A percentile compares a stretch with the other conserved stretches of the same genome.
Evolutionary conservation across 768 basidiomycete genomes (phyloP).

Genomic region (Termitomyces sp.): DNA sequence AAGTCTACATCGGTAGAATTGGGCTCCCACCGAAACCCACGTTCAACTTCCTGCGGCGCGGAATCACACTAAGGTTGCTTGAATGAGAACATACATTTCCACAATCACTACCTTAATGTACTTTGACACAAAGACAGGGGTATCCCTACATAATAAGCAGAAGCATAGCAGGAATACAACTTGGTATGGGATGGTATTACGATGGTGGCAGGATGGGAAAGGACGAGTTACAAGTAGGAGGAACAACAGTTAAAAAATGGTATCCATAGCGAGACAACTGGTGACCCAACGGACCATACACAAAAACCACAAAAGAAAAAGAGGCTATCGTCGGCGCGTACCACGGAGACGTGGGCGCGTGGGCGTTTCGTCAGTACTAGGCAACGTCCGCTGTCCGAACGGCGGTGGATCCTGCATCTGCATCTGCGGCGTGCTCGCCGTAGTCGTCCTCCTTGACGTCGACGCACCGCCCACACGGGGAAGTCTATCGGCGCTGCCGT

Average conservation of each 20-base stretch:
- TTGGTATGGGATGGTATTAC: not conserved
- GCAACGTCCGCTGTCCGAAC: constrained; percentile 27
- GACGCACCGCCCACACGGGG: not conserved
- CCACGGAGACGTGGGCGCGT: constrained; percentile 53
- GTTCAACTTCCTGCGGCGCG: not conserved
- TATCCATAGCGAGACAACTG: not conserved
- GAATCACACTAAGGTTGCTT: not conserved
- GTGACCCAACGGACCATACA: not conserved
- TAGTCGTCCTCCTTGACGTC: constrained; percentile 13
- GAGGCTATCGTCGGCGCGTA: constrained; percentile 34
- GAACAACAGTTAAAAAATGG: not conserved
- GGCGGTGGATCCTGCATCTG: constrained; percentile 8
- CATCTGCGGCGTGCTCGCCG: not conserved
- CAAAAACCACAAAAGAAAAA: not conserved
- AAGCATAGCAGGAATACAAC: not conserved
- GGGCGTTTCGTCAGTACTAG: constrained; percentile 44
- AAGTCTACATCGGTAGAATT: not conserved
- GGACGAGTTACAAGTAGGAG: not conserved
- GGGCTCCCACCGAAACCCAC: not conserved
- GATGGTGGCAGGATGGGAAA: not conserved
- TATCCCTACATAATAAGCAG: not conserved
- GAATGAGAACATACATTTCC: constrained; percentile 2
- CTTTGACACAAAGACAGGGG: not conserved
- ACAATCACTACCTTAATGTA: constrained; percentile 1
- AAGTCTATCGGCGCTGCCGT: not conserved